Percentiles rank a stretch among this genome's conserved stretches.
phyloP scores from a whole-genome alignment of 257 asterid genomes.

The Petunia axillaris region DNA sequence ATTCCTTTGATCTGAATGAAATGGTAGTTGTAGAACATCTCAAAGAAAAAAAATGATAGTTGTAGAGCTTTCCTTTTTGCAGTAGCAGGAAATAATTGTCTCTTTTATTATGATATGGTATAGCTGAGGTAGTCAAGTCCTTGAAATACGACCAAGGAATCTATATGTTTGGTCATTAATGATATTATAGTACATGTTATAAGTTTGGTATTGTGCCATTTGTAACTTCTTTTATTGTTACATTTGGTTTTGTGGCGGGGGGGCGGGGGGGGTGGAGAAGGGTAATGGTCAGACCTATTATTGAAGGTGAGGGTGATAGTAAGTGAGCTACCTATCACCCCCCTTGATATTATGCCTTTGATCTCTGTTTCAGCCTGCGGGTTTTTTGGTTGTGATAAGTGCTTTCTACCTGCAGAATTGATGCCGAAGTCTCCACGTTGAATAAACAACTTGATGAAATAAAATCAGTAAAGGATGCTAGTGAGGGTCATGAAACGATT shows the following conservation, averaged over 20 bases:
- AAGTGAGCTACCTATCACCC: conserved; percentile 11
- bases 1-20: background rate
- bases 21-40: background rate
- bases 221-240: background rate
- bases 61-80: background rate
- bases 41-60: background rate
- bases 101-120: background rate
- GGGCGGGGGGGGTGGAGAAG: background rate
- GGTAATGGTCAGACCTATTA: background rate
- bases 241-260: background rate
- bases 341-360: background rate
- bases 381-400: conserved; percentile 16
- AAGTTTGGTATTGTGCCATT: background rate
- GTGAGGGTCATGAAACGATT: conserved; percentile 47
- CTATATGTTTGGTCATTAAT: background rate
- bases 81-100: background rate
- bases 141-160: conserved; percentile 4
- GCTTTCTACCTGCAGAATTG: conserved; percentile 60
- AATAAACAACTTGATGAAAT: conserved; percentile 72
- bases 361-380: background rate
- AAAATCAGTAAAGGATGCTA: conserved; percentile 45
- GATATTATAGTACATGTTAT: conserved; percentile 2
- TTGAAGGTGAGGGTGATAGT: conserved; percentile 15
- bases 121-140: conserved; percentile 2
- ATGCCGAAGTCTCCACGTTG: conserved; percentile 73